Evolutionary conservation across 169 alveolate genomes (phyloP).

Genomic region (Plasmodium fragile): DNA sequence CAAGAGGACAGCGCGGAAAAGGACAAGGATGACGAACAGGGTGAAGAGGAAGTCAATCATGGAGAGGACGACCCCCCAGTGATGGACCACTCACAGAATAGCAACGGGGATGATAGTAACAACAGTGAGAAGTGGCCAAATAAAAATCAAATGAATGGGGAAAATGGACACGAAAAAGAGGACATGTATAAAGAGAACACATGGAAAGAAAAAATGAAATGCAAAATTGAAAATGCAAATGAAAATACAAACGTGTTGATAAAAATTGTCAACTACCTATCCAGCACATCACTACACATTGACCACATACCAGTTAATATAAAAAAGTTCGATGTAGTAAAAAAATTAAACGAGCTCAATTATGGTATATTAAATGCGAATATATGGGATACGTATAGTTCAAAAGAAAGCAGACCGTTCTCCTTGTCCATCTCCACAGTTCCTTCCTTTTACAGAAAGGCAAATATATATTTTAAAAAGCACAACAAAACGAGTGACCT

Average conservation of each 20-base stretch:
- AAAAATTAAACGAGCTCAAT: slow-evolving; percentile 24
- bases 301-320: slow-evolving; percentile 37
- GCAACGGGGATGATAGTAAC: not conserved
- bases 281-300: slow-evolving; percentile 18
- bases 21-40: not conserved
- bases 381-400: slow-evolving; percentile 50
- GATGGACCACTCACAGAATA: not conserved
- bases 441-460: slow-evolving; percentile 43
- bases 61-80: not conserved
- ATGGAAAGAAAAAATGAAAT: slow-evolving; percentile 75
- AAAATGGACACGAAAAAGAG: not conserved
- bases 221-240: slow-evolving; percentile 59
- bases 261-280: slow-evolving; percentile 38
- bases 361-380: slow-evolving; percentile 36
- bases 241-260: slow-evolving; percentile 45
- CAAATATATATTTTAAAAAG: slow-evolving; percentile 55
- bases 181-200: slow-evolving; percentile 5
- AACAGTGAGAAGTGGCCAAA: not conserved
- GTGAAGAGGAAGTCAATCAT: not conserved
- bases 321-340: slow-evolving; percentile 46
- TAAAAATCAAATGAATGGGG: not conserved
- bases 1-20: not conserved
- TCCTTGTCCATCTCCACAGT: not conserved
- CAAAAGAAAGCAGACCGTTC: slow-evolving; percentile 33
- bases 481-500: slow-evolving; percentile 1